phyloP scores from a whole-genome alignment of 1,139 yeast genomes.

The Suhomyces chickasaworum region DNA sequence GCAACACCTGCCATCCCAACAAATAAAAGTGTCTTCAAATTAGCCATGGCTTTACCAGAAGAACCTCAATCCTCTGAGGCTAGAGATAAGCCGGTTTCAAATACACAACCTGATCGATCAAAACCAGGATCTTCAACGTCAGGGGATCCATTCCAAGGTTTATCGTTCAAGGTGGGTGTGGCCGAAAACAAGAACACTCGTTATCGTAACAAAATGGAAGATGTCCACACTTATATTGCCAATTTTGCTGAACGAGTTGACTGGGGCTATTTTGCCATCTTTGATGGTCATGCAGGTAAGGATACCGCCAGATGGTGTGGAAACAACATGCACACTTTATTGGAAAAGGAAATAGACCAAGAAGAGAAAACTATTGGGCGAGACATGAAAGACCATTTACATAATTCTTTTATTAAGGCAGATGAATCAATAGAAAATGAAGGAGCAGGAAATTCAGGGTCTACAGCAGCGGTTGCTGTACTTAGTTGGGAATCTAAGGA shows the following conservation, averaged over 20 bases:
- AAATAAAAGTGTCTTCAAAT: neutral
- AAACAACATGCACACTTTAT: conserved; percentile 70
- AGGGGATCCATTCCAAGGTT: conserved; percentile 47
- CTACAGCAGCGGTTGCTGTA: conserved; percentile 95
- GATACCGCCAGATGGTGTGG: conserved; percentile 97
- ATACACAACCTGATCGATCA: neutral
- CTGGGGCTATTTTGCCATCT: conserved; percentile 94
- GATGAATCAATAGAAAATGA: conserved; percentile 68
- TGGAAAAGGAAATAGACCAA: conserved; percentile 52
- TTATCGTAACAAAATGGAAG: conserved; percentile 92
- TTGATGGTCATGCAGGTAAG: conserved; percentile 98
- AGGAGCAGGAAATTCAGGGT: conserved; percentile 72
- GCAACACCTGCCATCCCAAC: neutral
- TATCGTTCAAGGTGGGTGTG: conserved; percentile 80
- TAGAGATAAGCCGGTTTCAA: neutral
- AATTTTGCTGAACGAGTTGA: conserved; percentile 87
- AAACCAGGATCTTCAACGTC: neutral
- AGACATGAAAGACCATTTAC: conserved; percentile 53
- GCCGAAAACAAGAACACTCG: conserved; percentile 83
- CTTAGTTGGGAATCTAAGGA: conserved; percentile 73
- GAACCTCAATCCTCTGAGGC: neutral
- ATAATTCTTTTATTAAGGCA: conserved; percentile 67
- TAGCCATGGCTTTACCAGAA: neutral
- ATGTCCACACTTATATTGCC: conserved; percentile 90
- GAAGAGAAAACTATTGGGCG: conserved; percentile 15